Base-by-base conservation (phyloP, 208 protist species). In the Wallacemonas collosoma region DNA sequence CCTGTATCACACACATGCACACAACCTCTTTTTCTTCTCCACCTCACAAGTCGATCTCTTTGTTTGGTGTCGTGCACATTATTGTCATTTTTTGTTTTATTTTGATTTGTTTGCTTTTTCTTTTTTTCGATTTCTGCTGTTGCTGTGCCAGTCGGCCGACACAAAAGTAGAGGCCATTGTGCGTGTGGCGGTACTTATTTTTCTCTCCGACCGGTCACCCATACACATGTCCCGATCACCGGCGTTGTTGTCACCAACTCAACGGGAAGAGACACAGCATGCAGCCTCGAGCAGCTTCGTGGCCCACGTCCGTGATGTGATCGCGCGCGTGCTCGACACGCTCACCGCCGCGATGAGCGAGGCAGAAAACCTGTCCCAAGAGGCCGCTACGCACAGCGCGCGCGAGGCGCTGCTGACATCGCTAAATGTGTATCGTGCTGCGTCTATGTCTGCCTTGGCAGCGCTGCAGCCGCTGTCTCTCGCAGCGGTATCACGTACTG, bases 31-130 rank as follows among this genome's bases (percentile, higher is more conserved):
- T 26, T 26, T 26, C 26, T 26, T 26, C 26, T 26, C 0, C 26
- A 26, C 26, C 26, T 26, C 26, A 26, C 26, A 26, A 26, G 26
- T 26, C 26, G 26, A 26, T 26, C 26, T 26, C 26, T 26, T 26
- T 26, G 26, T 26, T 26, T 26, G 26, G 26, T 26, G 26, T 26
- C 26, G 26, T 26, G 26, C 26, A 26, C 26, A 26, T 26, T 2
- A 47, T 73, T 15, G 61, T 62, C 3, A 14, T 47, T 2, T 69
- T 47, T 9, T 56, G 55, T 60, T 43, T 26, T 71, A 61, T 39
- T 3, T 54, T 55, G 51, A 45, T 66, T 26, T 64, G 45, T 51
- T 73, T 56, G 5, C 57, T 61, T 71, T 26, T 58, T 71, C 60
- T 56, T 47, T 50, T 3, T 50, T 50, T 50, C 6, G 45, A 50